Percentiles rank a stretch among this genome's conserved stretches.
Evolutionary conservation across 768 basidiomycete species (phyloP).

Genomic region (Phaeotremella fagi): DNA sequence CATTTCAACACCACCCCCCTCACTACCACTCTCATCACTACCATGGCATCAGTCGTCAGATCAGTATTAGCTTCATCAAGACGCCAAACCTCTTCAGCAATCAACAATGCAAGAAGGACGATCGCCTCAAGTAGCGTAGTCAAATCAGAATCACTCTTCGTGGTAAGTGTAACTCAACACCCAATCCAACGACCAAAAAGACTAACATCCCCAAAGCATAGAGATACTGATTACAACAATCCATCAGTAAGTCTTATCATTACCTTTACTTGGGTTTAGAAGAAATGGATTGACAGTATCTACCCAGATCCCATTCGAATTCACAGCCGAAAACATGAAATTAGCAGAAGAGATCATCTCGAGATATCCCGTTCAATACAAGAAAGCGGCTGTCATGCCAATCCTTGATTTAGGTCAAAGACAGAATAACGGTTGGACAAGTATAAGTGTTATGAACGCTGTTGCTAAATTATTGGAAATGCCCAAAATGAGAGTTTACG

Average conservation of each 20-base stretch:
- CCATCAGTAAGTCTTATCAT: constrained; percentile 58
- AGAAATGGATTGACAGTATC: neutral
- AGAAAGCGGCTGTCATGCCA: constrained; percentile 97
- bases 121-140: constrained; percentile 52
- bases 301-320: constrained; percentile 79
- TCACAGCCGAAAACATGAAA: constrained; percentile 73
- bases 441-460: constrained; percentile 98
- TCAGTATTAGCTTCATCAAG: constrained; percentile 20
- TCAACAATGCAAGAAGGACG: constrained; percentile 31
- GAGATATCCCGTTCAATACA: constrained; percentile 94
- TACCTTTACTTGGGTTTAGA: no score
- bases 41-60: constrained; percentile 16
- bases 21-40: neutral
- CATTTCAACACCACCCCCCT: neutral
- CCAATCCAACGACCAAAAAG: neutral
- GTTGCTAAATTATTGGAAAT: constrained; percentile 88
- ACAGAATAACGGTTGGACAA: constrained; percentile 98
- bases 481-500: constrained; percentile 98
- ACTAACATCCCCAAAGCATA: constrained; percentile 61
- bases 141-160: constrained; percentile 77
- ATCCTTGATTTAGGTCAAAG: constrained; percentile 92
- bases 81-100: constrained; percentile 4
- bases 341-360: constrained; percentile 83
- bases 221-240: constrained; percentile 92
- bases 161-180: constrained; percentile 56